Base-by-base conservation (phyloP, 2,329 filamentous ascomycete species). In the Rosellinia necatrix region DNA sequence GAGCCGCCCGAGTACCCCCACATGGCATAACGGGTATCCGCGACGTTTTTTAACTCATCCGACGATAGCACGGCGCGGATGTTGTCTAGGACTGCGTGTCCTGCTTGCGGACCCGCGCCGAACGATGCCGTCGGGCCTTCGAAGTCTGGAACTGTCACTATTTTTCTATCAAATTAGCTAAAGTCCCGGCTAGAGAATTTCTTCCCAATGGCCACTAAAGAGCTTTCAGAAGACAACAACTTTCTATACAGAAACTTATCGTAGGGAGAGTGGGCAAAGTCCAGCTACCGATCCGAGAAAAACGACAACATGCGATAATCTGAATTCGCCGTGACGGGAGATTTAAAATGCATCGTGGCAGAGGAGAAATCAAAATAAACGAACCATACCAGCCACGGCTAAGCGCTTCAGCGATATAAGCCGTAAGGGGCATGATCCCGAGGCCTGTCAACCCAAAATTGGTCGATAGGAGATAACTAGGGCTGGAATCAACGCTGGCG, bases 1-100 rank as follows among this genome's bases (percentile, higher is more conserved):
- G 76, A 75, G 3, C 82, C 82, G 2, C 82, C 82, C 0, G 78
- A 82, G 63, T 84, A 85, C 0, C 82, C 82, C 79, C 78, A 81
- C 52, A 81, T 66, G 0, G 72, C 72, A 34, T 72, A 64, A 2
- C 63, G 68, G 1, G 74, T 68, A 22, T 72, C 62, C 0, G 7
- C 43, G 2, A 30, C 7, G 6, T 15, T 27, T 3, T 22, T 43
- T 8, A 59, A 12, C 3, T n/a, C 13, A n/a, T 49, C 50, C 2
- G 58, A 25, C 25, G 46, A 55, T 19, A 60, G 50, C 1, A 53
- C 55, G 13, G 64, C 62, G 13, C 64, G 62, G 3, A 63, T 9
- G 1, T 53, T 30, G 30, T 65, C 62, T 21, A 65, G 42, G 2
- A 59, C 58, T 3, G 62, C 62, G 15, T 63, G 60, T 1, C 62